Evolutionary conservation across 1,284 basidiomycete genomes (phyloP).

Genomic region (Ceratobasidium sp.): DNA sequence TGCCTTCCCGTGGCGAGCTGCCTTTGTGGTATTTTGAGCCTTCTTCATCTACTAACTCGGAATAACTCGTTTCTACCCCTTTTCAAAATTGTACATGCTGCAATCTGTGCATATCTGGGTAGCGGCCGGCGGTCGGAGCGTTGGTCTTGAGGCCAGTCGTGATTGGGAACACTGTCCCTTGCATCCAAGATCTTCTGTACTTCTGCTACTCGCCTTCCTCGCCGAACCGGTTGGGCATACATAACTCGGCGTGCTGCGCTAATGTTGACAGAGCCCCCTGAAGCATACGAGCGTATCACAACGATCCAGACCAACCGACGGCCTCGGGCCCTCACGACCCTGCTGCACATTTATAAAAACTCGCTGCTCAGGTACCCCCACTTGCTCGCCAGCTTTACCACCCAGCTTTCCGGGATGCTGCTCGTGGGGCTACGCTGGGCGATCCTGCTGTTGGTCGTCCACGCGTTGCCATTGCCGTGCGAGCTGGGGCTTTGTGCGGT

Average conservation of each 20-base stretch:
- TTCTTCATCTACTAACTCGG: not conserved
- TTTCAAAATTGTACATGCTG: constrained; percentile 2
- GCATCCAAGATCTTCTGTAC: constrained; percentile 8
- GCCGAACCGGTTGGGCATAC: not conserved
- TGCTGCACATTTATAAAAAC: constrained; percentile 5
- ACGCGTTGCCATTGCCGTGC: constrained; percentile 17
- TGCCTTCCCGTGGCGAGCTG: not conserved
- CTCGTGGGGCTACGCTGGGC: constrained; percentile 5
- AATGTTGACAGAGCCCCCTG: constrained; percentile 4
- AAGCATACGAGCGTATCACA: not conserved
- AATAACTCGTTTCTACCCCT: constrained; percentile 16
- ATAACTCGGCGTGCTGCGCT: constrained; percentile 3
- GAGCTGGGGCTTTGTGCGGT: constrained; percentile 1
- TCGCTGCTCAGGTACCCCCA: constrained; percentile 2
- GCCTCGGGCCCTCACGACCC: constrained; percentile 19
- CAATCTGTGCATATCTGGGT: constrained; percentile 19
- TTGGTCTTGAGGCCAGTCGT: not conserved
- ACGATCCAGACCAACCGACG: not conserved
- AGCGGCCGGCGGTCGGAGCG: constrained; percentile 10
- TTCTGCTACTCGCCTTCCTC: constrained; percentile 19
- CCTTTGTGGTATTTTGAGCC: constrained; percentile 26
- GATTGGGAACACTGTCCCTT: constrained; percentile 5
- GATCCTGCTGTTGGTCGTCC: not conserved
- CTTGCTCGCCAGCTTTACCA: not conserved
- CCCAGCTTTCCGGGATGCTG: constrained; percentile 16